A percentile compares a stretch with the other conserved stretches of the same genome.
phyloP scores from a whole-genome alignment of 2,329 filamentous ascomycete genomes.

The Paramyrothecium roridum region DNA sequence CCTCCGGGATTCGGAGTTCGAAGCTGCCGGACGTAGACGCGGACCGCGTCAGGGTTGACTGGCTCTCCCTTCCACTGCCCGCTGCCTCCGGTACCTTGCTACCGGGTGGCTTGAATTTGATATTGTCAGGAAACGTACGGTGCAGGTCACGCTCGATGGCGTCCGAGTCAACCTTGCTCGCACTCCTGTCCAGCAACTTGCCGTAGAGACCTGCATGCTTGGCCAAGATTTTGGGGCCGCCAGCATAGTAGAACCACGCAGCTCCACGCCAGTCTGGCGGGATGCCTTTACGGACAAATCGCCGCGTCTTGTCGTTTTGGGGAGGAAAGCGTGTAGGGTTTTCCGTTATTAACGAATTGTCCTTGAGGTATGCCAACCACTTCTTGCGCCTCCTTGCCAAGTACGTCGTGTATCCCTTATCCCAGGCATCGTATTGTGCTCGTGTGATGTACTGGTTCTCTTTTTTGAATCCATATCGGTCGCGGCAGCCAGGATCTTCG shows the following conservation, averaged over 20 bases:
- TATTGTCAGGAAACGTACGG: conserved; percentile 91
- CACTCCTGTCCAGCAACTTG: conserved; percentile 59
- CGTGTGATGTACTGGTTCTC: conserved; percentile 73
- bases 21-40: conserved; percentile 21
- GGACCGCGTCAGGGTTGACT: conserved; percentile 27
- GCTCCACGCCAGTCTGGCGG: conserved; percentile 92
- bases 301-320: conserved; percentile 78
- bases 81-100: conserved; percentile 22
- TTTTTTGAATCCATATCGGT: conserved; percentile 92
- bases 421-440: conserved; percentile 80
- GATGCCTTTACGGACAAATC: conserved; percentile 89
- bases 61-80: conserved; percentile 28
- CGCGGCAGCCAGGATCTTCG: conserved; percentile 55
- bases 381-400: conserved; percentile 73
- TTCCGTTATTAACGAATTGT: conserved; percentile 69
- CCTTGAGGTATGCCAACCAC: conserved; percentile 76
- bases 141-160: conserved; percentile 92
- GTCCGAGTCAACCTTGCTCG: conserved; percentile 74
- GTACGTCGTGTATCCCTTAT: conserved; percentile 70
- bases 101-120: conserved; percentile 74
- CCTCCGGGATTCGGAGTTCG: conserved; percentile 28
- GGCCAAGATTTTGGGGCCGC: conserved; percentile 74
- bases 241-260: conserved; percentile 96
- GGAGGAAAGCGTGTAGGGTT: conserved; percentile 75
- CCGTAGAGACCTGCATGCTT: conserved; percentile 77